Evolutionary conservation across 805 yeast genomes (phyloP).

Genomic region (Pichia californica): DNA sequence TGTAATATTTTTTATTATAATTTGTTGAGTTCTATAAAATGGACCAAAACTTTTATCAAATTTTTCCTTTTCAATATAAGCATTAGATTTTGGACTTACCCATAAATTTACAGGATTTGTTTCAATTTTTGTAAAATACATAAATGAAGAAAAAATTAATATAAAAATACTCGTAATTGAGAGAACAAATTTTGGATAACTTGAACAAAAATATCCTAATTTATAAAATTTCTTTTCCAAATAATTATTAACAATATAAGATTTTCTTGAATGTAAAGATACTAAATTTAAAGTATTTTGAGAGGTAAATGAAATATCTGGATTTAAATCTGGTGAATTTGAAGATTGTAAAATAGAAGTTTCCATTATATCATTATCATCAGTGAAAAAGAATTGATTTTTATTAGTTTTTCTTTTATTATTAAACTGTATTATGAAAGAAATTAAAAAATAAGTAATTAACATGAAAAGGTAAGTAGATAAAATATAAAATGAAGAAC

Average conservation of each 20-base stretch:
- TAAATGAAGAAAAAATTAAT: conserved; percentile 44
- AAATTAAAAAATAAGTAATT: conserved; percentile 1
- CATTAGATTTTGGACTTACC: conserved; percentile 78
- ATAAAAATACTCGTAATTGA: conserved; percentile 32
- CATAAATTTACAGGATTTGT: conserved; percentile 77
- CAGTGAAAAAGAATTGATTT: conserved; percentile 5
- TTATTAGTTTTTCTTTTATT: not conserved
- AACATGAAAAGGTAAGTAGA: conserved; percentile 34
- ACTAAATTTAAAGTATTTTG: conserved; percentile 9
- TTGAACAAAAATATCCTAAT: conserved; percentile 55
- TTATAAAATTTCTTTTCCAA: conserved; percentile 43
- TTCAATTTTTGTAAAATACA: conserved; percentile 52
- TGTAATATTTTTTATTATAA: conserved; percentile 62
- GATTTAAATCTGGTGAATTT: not conserved
- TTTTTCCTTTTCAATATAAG: conserved; percentile 56
- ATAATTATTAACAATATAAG: conserved; percentile 42
- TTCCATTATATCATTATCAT: conserved; percentile 9
- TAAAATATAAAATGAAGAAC: conserved; percentile 62
- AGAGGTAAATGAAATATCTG: conserved; percentile 4
- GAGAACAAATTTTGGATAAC: conserved; percentile 51
- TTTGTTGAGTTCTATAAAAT: conserved; percentile 82
- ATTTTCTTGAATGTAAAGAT: conserved; percentile 23
- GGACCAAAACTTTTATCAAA: conserved; percentile 86
- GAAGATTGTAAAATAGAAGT: not conserved
- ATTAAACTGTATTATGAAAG: not conserved